phyloP scores from a whole-genome alignment of 75 land plant genomes.

The Selaginella moellendorffii region DNA sequence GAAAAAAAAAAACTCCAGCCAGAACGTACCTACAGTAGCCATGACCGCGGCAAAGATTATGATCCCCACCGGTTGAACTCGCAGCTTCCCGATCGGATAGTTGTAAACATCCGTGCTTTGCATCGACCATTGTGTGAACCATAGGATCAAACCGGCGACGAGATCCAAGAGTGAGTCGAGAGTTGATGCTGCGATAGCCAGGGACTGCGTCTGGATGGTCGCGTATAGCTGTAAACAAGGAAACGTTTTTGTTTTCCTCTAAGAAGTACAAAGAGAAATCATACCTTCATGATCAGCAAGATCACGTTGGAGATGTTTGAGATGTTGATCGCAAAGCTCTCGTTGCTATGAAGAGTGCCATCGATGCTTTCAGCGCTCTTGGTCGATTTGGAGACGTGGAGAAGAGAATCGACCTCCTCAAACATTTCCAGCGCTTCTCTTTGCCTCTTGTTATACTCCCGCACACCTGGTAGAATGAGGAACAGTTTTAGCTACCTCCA shows the following conservation, averaged over 20 bases:
- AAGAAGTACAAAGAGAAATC: too few relatives aligned
- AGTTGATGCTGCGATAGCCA: slow-evolving; percentile 24
- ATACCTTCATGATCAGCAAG: slow-evolving; percentile 72
- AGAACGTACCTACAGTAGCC: slow-evolving; percentile 24
- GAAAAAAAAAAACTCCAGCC: too few relatives aligned
- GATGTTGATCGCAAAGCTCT: slow-evolving; percentile 52
- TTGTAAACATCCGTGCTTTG: slow-evolving; percentile 4
- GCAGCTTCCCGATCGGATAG: slow-evolving; percentile 24
- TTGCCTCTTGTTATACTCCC: too few relatives aligned
- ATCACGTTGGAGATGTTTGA: slow-evolving; percentile 76
- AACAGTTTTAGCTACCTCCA: too few relatives aligned
- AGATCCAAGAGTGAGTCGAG: slow-evolving; percentile 23
- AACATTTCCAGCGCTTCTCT: too few relatives aligned
- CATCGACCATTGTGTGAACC: slow-evolving; percentile 19
- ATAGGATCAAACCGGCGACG: slow-evolving; percentile 17
- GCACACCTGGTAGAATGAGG: too few relatives aligned
- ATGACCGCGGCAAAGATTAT: slow-evolving; percentile 21
- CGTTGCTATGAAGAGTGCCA: too few relatives aligned
- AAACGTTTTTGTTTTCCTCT: too few relatives aligned
- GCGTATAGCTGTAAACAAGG: slow-evolving; percentile 19
- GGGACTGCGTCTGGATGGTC: slow-evolving; percentile 10
- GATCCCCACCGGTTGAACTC: slow-evolving; percentile 27
- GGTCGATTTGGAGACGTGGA: too few relatives aligned
- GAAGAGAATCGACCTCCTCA: too few relatives aligned
- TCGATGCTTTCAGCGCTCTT: too few relatives aligned